Percentiles rank a stretch among this genome's conserved stretches.
These are phyloP conservation scores for Arthrinium phaeospermum DNA, from an alignment of 2,329 filamentous ascomycete genomes.

Conservation along the genomic window DNA sequence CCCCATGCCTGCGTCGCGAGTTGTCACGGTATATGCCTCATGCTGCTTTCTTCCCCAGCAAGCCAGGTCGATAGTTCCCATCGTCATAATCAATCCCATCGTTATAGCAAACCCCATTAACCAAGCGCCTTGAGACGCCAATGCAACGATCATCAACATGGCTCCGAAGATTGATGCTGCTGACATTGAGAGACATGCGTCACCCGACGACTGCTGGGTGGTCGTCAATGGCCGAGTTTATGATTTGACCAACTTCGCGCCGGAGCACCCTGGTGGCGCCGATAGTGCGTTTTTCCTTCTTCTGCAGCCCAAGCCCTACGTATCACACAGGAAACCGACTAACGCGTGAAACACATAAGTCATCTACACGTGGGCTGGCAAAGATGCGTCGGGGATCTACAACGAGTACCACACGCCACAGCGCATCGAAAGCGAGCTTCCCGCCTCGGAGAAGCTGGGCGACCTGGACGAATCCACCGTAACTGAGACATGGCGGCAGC, in stretches of 20 bases:
- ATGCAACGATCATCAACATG: not conserved
- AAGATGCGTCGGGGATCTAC: conserved; percentile 60
- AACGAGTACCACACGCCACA: conserved; percentile 54
- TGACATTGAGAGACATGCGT: conserved; percentile 22
- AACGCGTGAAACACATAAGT: not conserved
- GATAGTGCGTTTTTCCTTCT: conserved; percentile 17
- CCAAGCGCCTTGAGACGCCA: not conserved
- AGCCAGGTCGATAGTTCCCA: too few relatives aligned
- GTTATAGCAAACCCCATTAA: not conserved
- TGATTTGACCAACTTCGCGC: conserved; percentile 25
- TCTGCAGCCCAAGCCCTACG: not conserved
- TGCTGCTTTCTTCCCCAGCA: too few relatives aligned
- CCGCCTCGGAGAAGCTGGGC: conserved; percentile 54
- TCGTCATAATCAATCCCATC: not conserved
- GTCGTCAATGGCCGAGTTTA: conserved; percentile 26
- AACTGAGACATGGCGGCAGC: conserved; percentile 51
- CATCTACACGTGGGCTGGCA: conserved; percentile 51
- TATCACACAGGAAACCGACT: not conserved
- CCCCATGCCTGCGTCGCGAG: too few relatives aligned
- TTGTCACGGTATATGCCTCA: too few relatives aligned
- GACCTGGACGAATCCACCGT: conserved; percentile 54
- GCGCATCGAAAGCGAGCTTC: conserved; percentile 47
- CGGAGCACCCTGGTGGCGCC: conserved; percentile 25
- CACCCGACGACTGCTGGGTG: conserved; percentile 26
- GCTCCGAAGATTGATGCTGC: conserved; percentile 4